Conservation (phyloP, 2,329 filamentous ascomycete genomes). For the Paramyrothecium sp. region DNA sequence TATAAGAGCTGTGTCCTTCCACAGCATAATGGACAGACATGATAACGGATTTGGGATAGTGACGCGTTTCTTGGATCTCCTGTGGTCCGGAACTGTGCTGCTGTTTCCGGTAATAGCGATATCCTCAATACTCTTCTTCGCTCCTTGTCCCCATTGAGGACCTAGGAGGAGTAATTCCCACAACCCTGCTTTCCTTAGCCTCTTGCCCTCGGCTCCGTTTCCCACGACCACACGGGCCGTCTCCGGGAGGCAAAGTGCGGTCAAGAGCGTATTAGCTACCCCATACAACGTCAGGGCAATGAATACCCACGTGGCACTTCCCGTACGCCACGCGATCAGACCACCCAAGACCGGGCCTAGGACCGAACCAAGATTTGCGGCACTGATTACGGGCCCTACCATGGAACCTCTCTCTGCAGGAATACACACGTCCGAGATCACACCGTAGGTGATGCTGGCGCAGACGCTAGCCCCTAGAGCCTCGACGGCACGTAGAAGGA, state of each 20-base stretch:
- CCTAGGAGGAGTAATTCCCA: not conserved
- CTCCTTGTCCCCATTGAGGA: not conserved
- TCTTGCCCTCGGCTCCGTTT: not conserved
- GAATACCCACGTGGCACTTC: conserved; percentile 3
- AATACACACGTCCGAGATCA: conserved; percentile 3
- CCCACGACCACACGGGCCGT: not conserved
- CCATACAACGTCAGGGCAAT: not conserved
- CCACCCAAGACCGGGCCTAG: conserved; percentile 3
- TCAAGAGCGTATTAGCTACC: not conserved
- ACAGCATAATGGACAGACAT: not conserved
- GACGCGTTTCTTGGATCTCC: not conserved
- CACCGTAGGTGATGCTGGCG: not conserved
- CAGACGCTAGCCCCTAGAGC: conserved; percentile 1
- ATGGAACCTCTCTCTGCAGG: not conserved
- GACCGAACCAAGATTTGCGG: not conserved
- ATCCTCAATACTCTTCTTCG: too few relatives aligned
- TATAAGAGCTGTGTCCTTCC: not conserved
- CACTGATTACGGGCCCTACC: conserved; percentile 2
- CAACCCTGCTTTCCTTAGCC: not conserved
- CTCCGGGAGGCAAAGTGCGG: not conserved
- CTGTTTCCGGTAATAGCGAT: not conserved
- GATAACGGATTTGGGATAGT: too few relatives aligned
- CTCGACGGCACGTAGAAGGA: conserved; percentile 1
- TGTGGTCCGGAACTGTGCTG: not conserved
- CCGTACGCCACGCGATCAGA: not conserved